Evolutionary conservation across 176 grass and related monocot genomes (phyloP), one percentile per base, ranked within the genome.

Genomic region (Oryza glumipatula): DNA sequence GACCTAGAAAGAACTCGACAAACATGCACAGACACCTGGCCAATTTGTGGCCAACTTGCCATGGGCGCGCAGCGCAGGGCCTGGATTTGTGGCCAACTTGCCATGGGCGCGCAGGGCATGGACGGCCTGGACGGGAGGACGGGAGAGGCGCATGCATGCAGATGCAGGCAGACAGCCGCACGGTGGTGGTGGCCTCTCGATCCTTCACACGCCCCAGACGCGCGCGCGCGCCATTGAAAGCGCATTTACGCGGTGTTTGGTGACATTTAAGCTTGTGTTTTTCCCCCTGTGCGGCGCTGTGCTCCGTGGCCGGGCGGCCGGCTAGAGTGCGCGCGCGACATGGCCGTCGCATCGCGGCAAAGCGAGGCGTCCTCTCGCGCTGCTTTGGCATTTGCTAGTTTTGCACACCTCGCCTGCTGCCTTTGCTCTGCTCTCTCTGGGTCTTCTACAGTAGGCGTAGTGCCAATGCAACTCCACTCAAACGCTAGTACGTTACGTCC

Each of bases 191-290:
- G 54, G 54, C 54, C 54, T 58, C 54, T 8, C 16, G 12, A 41
- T 41, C 39, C 39, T 41, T 41, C 39, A 41, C 39, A 41, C 39
- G 39, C 39, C 39, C 39, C 39, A 41, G 39, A 41, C 39, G 70
- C 28, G 15, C 49, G 1, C 46, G 21, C 61, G 1, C 69, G 56
- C 52, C 13, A 86, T 86, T 86, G 69, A 41, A 86, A 74, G 68
- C 60, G 61, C 85, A 80, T 75, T 86, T 54, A 86, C 3, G 46
- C 3, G 0, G 16, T 0, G 76, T 89, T 76, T 23, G 76, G 70
- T 75, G 70, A 33, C 70, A 80, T 67, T 89, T 67, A 89, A 73
- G 47, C 44, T 19, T 0, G 6, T 30, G 28, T 17, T 17, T 15
- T 68, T 35, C 23, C 19, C 10, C 21, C 14, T 14, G 1, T 1